Evolutionary conservation across 73 alveolate genomes (phyloP).

Genomic region (Paramecium bursaria): DNA sequence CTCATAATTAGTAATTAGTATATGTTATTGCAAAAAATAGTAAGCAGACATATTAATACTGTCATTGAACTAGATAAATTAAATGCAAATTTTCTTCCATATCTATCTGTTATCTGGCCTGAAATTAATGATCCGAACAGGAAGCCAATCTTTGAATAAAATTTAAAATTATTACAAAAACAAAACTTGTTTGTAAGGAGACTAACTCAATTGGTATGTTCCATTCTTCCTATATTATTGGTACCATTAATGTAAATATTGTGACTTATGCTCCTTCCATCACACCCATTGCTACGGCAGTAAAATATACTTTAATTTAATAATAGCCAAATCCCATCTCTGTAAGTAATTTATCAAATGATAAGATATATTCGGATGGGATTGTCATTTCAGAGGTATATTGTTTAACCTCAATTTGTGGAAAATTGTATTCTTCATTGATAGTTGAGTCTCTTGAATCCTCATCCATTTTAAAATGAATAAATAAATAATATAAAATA

Average conservation of each 20-base stretch:
- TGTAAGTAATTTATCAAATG: constrained; percentile 59
- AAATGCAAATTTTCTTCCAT: constrained; percentile 62
- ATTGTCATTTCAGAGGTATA: no score
- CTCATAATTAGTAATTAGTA: constrained; percentile 38
- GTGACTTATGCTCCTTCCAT: constrained; percentile 70
- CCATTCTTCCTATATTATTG: constrained; percentile 65
- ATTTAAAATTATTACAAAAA: no score
- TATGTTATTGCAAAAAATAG: constrained; percentile 57
- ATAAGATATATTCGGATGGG: constrained; percentile 17
- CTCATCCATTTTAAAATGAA: no score
- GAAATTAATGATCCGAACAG: constrained; percentile 65
- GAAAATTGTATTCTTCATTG: no score
- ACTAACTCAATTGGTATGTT: constrained; percentile 29
- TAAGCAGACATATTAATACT: constrained; percentile 3
- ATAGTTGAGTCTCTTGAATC: no score
- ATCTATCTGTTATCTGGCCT: constrained; percentile 66
- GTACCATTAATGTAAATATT: constrained; percentile 60
- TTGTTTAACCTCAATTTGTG: no score
- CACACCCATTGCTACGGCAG: constrained; percentile 48
- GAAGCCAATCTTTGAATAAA: no score
- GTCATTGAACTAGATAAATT: constrained; percentile 34
- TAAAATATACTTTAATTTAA: constrained; percentile 29
- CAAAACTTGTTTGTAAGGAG: constrained; percentile 61
- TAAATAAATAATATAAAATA: no score
- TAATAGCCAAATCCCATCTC: constrained; percentile 64